These are phyloP conservation scores for Neoarthrinium moseri DNA, from an alignment of 2,329 filamentous ascomycete genomes.

Conservation along the genomic window DNA sequence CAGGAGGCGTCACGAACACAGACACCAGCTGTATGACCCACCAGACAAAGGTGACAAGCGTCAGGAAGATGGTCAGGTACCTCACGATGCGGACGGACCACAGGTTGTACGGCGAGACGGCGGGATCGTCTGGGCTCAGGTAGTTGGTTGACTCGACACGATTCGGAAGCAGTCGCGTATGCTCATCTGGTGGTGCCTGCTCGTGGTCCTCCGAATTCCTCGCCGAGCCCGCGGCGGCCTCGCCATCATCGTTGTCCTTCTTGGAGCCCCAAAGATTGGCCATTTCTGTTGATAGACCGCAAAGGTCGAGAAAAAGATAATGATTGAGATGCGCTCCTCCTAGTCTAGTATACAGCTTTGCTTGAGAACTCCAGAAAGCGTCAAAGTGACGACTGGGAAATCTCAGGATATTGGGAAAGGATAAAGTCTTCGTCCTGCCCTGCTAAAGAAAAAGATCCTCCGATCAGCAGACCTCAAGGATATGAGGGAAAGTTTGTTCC, in stretches of 20 bases:
- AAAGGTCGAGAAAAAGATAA: too few species aligned
- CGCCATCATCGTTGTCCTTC: constrained; percentile 16
- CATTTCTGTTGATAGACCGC: too few species aligned
- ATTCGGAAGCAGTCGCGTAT: constrained; percentile 68
- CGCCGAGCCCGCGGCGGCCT: constrained; percentile 12
- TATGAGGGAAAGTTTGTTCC: too few species aligned
- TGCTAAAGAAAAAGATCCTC: too few species aligned
- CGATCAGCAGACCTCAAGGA: too few species aligned
- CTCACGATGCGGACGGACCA: constrained; percentile 84
- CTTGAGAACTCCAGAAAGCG: too few species aligned
- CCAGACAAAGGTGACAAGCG: constrained; percentile 80
- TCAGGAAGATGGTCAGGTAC: constrained; percentile 74
- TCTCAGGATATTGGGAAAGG: too few species aligned
- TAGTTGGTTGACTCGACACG: constrained; percentile 59
- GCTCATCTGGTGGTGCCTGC: constrained; percentile 44
- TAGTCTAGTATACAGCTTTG: too few species aligned
- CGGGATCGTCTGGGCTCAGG: constrained; percentile 76
- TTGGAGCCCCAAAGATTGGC: constrained; percentile 23
- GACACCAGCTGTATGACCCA: constrained; percentile 89
- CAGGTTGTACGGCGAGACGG: constrained; percentile 84
- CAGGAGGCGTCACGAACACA: constrained; percentile 85
- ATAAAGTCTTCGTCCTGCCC: too few species aligned
- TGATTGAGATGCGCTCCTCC: too few species aligned
- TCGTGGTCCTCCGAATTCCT: constrained; percentile 21
- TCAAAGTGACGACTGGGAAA: too few species aligned